Evolutionary conservation across 169 alveolate genomes (phyloP), one percentile per base, ranked within the genome.

Genomic region (Neospora caninum): DNA sequence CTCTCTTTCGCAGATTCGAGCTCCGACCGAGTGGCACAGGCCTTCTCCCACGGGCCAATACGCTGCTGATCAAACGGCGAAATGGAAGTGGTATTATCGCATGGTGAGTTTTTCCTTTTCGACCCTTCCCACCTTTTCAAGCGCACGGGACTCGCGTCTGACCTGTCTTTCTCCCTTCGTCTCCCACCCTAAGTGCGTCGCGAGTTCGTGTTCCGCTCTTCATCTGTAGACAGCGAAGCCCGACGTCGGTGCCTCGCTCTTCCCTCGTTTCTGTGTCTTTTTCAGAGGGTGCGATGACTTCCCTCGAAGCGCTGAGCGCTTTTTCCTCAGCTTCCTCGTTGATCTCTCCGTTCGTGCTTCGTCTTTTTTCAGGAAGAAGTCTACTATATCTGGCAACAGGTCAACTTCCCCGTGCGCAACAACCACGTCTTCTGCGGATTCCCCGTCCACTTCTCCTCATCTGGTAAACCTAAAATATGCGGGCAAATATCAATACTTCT

Each of bases 21-120:
- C 89, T 0, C 95, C 95, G 1, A 70, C 67, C 84, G 95, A 93
- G 38, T 93, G 95, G 95, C 73, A 70, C 39, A 69, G 88, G 78
- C 95, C 95, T 0, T 89, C 88, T 25, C 88, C 94, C 31, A 84
- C 88, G 39, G 94, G 94, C 27, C 43, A 70, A 42, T 96, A 95
- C 88, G 95, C 94, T 0, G 94, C 92, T n/a, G 96, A 95, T n/a
- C 97, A 96, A 87, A 94, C 93, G 27, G 93, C 96, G 49, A 96
- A 95, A 80, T 96, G 97, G 97, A 96, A 96, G 27, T 96, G 96
- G 96, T 96, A 96, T 78, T 96, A 96, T 82, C 95, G 96, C 92
- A 95, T 96, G 96, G 95, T 93, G 49, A 38, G 42, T 58, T 10
- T 0, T 69, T 82, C 78, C 34, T 22, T 22, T 64, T 22, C 20